Evolutionary conservation across 306 rosid genomes (phyloP).

Genomic region (Quercus mongolica): DNA sequence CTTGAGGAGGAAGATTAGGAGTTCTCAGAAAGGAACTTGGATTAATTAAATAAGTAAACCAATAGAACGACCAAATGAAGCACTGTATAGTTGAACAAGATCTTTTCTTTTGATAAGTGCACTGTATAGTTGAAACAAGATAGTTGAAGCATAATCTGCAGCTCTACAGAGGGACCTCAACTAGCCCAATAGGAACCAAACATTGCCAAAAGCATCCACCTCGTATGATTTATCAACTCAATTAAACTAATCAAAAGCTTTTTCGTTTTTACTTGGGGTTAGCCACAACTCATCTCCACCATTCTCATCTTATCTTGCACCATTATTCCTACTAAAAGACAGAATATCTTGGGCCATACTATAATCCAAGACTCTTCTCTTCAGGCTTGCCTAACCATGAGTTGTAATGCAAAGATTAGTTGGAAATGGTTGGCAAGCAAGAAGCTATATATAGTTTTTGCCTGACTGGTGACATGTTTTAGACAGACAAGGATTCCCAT

Average conservation of each 20-base stretch:
- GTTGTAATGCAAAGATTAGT: neutral
- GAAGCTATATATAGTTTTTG: neutral
- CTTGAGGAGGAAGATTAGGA: neutral
- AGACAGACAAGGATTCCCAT: neutral
- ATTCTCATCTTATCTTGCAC: neutral
- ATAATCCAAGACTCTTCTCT: neutral
- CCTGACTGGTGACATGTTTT: neutral
- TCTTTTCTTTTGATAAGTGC: no score
- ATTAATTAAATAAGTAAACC: neutral
- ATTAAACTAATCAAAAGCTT: neutral
- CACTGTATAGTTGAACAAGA: neutral
- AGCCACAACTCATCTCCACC: neutral
- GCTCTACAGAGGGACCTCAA: neutral
- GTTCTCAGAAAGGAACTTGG: neutral
- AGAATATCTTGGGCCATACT: neutral
- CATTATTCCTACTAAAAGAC: neutral
- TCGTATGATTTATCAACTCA: neutral
- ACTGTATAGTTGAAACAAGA: neutral
- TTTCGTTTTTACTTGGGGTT: neutral
- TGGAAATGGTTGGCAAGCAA: neutral
- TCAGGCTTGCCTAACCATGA: neutral
- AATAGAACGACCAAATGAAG: neutral
- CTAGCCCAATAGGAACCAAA: neutral
- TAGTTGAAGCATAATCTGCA: neutral
- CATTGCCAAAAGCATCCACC: neutral